Percentiles rank a stretch among this genome's conserved stretches.
These are phyloP conservation scores for Tagetes erecta DNA, from an alignment of 129 eudicot species.

Conservation along the genomic window DNA sequence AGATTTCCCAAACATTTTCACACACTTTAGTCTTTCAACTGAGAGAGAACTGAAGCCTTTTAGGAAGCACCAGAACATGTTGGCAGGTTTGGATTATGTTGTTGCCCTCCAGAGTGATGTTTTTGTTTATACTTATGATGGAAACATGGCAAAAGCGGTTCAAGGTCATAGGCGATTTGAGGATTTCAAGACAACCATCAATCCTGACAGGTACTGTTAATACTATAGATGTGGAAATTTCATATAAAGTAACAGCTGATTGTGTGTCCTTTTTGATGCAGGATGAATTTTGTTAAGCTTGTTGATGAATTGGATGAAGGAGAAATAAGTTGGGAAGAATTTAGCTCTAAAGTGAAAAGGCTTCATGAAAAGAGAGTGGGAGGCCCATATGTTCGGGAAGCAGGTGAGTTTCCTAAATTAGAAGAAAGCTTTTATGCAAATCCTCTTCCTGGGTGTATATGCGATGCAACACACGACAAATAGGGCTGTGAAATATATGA, in stretches of 20 bases:
- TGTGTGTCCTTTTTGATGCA: slow-evolving; percentile 30
- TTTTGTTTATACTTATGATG: slow-evolving; percentile 92
- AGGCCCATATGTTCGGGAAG: slow-evolving; percentile 76
- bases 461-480: slow-evolving; percentile 50
- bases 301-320: slow-evolving; percentile 76
- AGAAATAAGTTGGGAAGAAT: slow-evolving; percentile 72
- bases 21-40: slow-evolving; percentile 73
- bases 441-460: slow-evolving; percentile 91
- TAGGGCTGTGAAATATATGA: slow-evolving; percentile 22
- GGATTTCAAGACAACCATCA: slow-evolving; percentile 84
- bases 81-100: slow-evolving; percentile 94
- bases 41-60: slow-evolving; percentile 82
- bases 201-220: slow-evolving; percentile 78
- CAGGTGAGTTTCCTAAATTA: slow-evolving; percentile 92
- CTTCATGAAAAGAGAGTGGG: slow-evolving; percentile 74
- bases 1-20: slow-evolving; percentile 77
- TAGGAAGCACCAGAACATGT: slow-evolving; percentile 84
- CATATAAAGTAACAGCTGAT: not conserved
- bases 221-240: not conserved
- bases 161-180: slow-evolving; percentile 94
- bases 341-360: slow-evolving; percentile 72
- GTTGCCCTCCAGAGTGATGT: slow-evolving; percentile 92
- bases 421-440: slow-evolving; percentile 99
- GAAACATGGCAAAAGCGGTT: slow-evolving; percentile 98
- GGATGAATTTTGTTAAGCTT: slow-evolving; percentile 83